A percentile compares a stretch with the other conserved stretches of the same genome.
Conservation (phyloP, 768 basidiomycete genomes). For the Collybia sp. region DNA sequence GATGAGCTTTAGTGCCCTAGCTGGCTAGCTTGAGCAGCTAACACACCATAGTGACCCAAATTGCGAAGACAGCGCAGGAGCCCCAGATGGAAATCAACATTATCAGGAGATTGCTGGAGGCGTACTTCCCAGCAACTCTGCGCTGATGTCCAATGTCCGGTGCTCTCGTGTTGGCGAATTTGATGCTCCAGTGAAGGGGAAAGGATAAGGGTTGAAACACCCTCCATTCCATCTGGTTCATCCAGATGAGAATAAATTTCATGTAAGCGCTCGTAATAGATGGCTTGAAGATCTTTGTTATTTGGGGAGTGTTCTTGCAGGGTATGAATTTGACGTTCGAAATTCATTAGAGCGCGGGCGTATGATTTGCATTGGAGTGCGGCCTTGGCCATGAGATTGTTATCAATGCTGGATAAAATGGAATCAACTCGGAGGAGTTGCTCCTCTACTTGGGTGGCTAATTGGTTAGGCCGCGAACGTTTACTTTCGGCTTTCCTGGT, state of each 20-base stretch:
- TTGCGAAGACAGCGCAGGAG: slow-evolving; percentile 88
- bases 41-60: slow-evolving; percentile 92
- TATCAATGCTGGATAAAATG: slow-evolving; percentile 76
- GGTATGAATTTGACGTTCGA: slow-evolving; percentile 75
- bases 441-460: slow-evolving; percentile 39
- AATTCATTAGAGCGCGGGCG: slow-evolving; percentile 91
- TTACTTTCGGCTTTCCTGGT: slow-evolving; percentile 45
- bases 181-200: slow-evolving; percentile 92
- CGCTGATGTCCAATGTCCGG: slow-evolving; percentile 95
- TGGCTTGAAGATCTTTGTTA: slow-evolving; percentile 45
- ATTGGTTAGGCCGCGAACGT: slow-evolving; percentile 35
- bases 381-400: slow-evolving; percentile 86
- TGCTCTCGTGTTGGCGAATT: slow-evolving; percentile 96
- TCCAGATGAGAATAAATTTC: slow-evolving; percentile 95
- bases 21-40: not conserved
- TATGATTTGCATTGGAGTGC: slow-evolving; percentile 94
- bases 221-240: slow-evolving; percentile 99
- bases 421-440: slow-evolving; percentile 76
- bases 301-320: slow-evolving; percentile 37
- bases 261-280: slow-evolving; percentile 86
- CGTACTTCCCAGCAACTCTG: slow-evolving; percentile 99
- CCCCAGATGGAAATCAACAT: slow-evolving; percentile 85
- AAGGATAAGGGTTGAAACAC: slow-evolving; percentile 83
- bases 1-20: slow-evolving; percentile 3
- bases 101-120: slow-evolving; percentile 86